phyloP scores from a whole-genome alignment of 2,329 filamentous ascomycete species.

The Endothia cerciana region DNA sequence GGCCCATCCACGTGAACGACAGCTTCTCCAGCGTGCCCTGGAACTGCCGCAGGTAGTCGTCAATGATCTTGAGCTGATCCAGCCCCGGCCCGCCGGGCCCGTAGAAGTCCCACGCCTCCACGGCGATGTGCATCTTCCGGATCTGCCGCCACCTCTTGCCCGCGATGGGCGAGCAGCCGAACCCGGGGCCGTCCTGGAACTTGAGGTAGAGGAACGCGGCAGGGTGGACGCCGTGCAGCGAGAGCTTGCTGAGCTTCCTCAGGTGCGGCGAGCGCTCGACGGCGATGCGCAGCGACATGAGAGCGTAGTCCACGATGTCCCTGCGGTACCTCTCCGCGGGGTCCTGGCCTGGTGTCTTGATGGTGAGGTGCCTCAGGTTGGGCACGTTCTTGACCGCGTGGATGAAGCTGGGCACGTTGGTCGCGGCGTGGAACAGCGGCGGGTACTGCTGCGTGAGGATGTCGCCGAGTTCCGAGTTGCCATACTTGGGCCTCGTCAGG shows the following conservation, averaged over 20 bases:
- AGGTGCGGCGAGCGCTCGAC: slow-evolving; percentile 71
- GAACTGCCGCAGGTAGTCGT: slow-evolving; percentile 78
- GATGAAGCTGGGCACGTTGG: slow-evolving; percentile 84
- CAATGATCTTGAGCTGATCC: slow-evolving; percentile 77
- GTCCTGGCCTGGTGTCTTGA: slow-evolving; percentile 76
- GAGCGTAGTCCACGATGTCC: slow-evolving; percentile 82
- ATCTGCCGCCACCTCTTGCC: slow-evolving; percentile 78
- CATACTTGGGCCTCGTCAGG: slow-evolving; percentile 74
- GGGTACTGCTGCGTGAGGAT: slow-evolving; percentile 86
- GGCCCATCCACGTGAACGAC: slow-evolving; percentile 76
- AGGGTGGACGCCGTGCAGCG: slow-evolving; percentile 74
- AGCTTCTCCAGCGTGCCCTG: slow-evolving; percentile 69
- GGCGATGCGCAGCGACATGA: slow-evolving; percentile 84
- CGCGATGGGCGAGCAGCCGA: slow-evolving; percentile 74
- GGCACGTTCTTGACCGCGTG: slow-evolving; percentile 70
- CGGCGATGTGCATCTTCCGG: slow-evolving; percentile 70
- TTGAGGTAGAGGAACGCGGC: slow-evolving; percentile 78
- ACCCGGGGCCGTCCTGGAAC: slow-evolving; percentile 63
- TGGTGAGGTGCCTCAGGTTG: slow-evolving; percentile 73
- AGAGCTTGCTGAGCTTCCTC: slow-evolving; percentile 67
- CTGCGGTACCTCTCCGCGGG: slow-evolving; percentile 72
- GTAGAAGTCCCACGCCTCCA: slow-evolving; percentile 71
- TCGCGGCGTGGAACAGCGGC: slow-evolving; percentile 85
- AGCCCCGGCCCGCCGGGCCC: slow-evolving; percentile 58
- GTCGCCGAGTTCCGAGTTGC: slow-evolving; percentile 76